Base-by-base conservation (phyloP, 2,329 filamentous ascomycete species). In the Cladophialophora psammophila region DNA sequence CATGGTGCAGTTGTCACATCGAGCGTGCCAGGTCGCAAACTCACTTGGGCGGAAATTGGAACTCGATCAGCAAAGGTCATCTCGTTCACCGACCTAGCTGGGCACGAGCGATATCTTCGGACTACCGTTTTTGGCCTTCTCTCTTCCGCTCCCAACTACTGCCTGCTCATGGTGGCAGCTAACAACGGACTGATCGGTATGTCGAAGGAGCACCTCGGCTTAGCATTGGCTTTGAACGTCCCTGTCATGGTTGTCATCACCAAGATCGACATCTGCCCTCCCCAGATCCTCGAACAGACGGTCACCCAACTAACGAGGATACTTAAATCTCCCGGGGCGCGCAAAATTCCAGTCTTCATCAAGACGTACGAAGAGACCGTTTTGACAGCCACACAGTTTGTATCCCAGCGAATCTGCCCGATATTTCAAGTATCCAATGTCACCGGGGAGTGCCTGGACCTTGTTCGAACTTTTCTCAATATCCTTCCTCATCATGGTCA, bases 341-440 rank as follows among this genome's bases (percentile, higher is more conserved):
- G 92, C 45, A 99, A 99, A 80, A 96, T 99, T 42, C 95, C 95
- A 2, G 92, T 97, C 48, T 96, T 98, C 76, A 94, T 99, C 80
- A 95, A 94, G 78, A 91, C 90, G 72, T 90, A 90, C 66, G 93
- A 97, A 76, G 92, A 97, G 72, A 97, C 93, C 74, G 90, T 99
- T 75, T 94, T 95, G 77, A 99, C 95, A 0, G 94, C 95, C 9
- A 94, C 92, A 0, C 95, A 98, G 78, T 97, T 99, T 75, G 92
- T 98, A 73, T 95, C 91, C 74, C 91, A 96, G 79, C 88, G 95
- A 48, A 97, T 99, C 76, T 98, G 94, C 76, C 95, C 95, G 12
- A 91, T 99, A 71, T 99, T 99, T 81, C 94, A 98, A 76, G 93
- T 99, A 10, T 98, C 94, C 72, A 99, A 99, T 75, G 95, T 99